Base-by-base conservation (phyloP, 192 early-diverging fungal species). In the Gaertneriomyces sp. region DNA sequence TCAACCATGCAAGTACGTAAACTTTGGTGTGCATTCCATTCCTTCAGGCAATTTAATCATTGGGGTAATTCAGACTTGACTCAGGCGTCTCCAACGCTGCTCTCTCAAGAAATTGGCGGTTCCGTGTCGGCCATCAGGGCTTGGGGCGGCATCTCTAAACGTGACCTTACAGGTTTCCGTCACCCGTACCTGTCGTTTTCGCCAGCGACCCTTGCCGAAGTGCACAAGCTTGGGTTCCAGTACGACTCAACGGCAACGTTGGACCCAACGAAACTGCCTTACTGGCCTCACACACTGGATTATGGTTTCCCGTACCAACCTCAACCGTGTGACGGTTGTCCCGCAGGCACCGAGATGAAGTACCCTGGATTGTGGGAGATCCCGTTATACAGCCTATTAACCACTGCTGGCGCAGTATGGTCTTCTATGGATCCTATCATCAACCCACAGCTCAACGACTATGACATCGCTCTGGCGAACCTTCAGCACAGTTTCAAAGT, bases 291-390 rank as follows among this genome's bases (percentile, higher is more conserved):
- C 69, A 74, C 73, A 7, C 57, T 74, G 12, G 72, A 63, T 41
- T 50, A 42, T 42, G 50, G 60, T 1, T 8, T n/a, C 4, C 16
- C 58, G 1, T 50, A 20, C 45, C 14, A 56, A 7, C 20, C 42
- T 40, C 57, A 44, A 60, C 42, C 55, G 2, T 20, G 11, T 43
- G 46, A 42, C 14, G 44, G 7, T 9, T 70, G 68, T 46, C 11
- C 52, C 4, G 11, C 53, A 2, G 63, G 63, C 10, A 12, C 63
- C 42, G 8, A 46, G 5, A 20, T 64, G 11, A 14, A 9, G 39
- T 70, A 65, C 54, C 62, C 60, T 16, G 75, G 75, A 40, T 45
- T 77, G 54, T 77, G 75, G 75, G 71, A 68, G 25, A 66, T 77
- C 51, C 75, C 75, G 5, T 46, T 77, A 68, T 63, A 65, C 63